Percentiles rank a stretch among this genome's conserved stretches.
Evolutionary conservation across 139 green algal species (phyloP).

Genomic region (Chlamydomonas incerta): DNA sequence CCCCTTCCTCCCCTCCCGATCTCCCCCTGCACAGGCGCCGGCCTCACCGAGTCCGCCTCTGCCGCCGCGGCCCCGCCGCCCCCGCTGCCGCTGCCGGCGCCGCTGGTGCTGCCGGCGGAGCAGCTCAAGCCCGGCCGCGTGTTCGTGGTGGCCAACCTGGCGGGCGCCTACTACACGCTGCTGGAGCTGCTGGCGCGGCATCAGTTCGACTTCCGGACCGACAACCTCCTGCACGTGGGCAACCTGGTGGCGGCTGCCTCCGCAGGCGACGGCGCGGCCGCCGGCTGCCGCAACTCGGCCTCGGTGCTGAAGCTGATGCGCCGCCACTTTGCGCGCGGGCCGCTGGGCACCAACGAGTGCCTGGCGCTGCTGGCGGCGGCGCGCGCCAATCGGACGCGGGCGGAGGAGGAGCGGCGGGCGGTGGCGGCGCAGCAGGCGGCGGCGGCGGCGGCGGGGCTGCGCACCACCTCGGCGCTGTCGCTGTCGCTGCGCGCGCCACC

Average conservation of each 20-base stretch:
- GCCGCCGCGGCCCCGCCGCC: background rate
- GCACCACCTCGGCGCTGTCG: background rate
- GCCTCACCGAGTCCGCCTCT: no score
- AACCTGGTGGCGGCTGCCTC: slow-evolving; percentile 10
- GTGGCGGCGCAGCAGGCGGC: slow-evolving; percentile 4
- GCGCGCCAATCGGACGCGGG: background rate
- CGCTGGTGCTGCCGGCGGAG: background rate
- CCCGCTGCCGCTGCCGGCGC: background rate
- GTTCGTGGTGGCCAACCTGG: slow-evolving; percentile 25
- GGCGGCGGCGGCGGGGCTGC: background rate
- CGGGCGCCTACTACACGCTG: slow-evolving; percentile 40
- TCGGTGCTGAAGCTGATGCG: slow-evolving; percentile 22
- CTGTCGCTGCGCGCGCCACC: background rate
- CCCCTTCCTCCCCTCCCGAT: background rate
- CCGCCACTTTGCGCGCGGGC: slow-evolving; percentile 12
- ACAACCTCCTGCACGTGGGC: slow-evolving; percentile 16
- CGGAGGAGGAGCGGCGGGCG: slow-evolving; percentile 3
- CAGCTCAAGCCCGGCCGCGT: slow-evolving; percentile 29
- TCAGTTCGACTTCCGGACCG: slow-evolving; percentile 30
- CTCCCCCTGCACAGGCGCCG: no score
- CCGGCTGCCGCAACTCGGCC: background rate
- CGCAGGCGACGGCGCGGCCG: background rate
- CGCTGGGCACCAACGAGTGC: slow-evolving; percentile 28
- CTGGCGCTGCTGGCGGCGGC: slow-evolving; percentile 24
- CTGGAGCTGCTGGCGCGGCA: slow-evolving; percentile 19